A percentile compares a stretch with the other conserved stretches of the same genome.
Conservation (phyloP, 2,329 filamentous ascomycete genomes). For the Pseudopithomyces maydicus region DNA sequence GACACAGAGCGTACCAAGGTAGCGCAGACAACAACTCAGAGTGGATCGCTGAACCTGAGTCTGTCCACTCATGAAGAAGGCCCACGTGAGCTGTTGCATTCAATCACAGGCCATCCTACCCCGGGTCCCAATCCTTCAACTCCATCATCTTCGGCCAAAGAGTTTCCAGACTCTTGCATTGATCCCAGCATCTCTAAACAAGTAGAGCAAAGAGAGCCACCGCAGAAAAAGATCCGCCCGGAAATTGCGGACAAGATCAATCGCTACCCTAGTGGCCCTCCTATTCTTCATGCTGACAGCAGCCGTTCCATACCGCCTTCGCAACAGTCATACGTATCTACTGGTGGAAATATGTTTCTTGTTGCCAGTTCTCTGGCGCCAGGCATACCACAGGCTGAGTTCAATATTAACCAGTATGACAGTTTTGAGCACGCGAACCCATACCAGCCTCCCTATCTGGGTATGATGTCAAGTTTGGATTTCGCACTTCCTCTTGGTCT, state of each 20-base stretch:
- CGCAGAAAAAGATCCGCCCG: background rate
- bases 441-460: conserved; percentile 7
- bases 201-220: background rate
- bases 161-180: background rate
- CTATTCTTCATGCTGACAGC: too few relatives aligned
- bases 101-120: background rate
- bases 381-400: background rate
- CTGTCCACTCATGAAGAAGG: background rate
- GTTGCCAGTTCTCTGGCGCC: background rate
- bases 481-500: background rate
- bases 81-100: background rate
- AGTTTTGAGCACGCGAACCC: conserved; percentile 1
- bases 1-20: background rate
- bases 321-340: background rate
- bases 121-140: background rate
- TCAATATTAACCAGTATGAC: conserved; percentile 11
- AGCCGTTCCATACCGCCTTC: background rate
- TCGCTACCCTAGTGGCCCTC: too few relatives aligned
- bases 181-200: background rate
- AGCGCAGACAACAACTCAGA: background rate
- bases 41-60: background rate
- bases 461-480: conserved; percentile 1
- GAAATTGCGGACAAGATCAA: background rate
- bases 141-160: background rate
- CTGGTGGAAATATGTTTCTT: background rate